Evolutionary conservation across 139 green algal species (phyloP).

Genomic region (Chlorella vulgaris): DNA sequence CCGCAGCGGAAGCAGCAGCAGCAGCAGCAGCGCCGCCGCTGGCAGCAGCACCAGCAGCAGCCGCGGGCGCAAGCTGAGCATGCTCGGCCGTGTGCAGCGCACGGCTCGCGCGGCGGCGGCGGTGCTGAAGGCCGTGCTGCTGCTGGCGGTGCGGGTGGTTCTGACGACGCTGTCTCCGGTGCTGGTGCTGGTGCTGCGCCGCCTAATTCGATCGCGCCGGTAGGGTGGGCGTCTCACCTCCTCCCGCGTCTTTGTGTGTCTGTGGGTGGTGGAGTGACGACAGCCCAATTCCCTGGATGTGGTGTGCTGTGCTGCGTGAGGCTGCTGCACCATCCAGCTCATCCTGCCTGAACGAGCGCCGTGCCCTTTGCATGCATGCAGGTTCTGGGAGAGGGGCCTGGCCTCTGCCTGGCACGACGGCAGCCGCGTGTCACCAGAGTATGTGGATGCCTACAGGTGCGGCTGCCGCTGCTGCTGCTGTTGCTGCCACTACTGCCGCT

Average conservation of each 20-base stretch:
- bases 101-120: not conserved
- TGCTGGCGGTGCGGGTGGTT: not conserved
- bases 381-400: slow-evolving; percentile 77
- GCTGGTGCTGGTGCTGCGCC: slow-evolving; percentile 67
- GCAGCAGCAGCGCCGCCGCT: not conserved
- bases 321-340: too few species aligned
- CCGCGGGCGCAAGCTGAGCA: not conserved
- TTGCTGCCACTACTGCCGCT: not conserved
- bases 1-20: slow-evolving; percentile 11
- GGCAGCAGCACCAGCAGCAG: slow-evolving; percentile 3
- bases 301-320: too few species aligned
- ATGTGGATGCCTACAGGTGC: slow-evolving; percentile 48
- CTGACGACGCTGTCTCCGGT: slow-evolving; percentile 41
- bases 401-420: slow-evolving; percentile 44
- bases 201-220: slow-evolving; percentile 53
- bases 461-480: too few species aligned
- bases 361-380: too few species aligned
- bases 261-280: too few species aligned
- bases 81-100: not conserved
- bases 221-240: too few species aligned
- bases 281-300: too few species aligned
- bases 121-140: not conserved
- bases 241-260: too few species aligned
- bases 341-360: too few species aligned
- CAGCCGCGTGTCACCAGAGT: slow-evolving; percentile 33